A percentile compares a stretch with the other conserved stretches of the same genome.
These are phyloP conservation scores for Neurospora tetraspora DNA, from an alignment of 495 filamentous ascomycete species.

Conservation along the genomic window DNA sequence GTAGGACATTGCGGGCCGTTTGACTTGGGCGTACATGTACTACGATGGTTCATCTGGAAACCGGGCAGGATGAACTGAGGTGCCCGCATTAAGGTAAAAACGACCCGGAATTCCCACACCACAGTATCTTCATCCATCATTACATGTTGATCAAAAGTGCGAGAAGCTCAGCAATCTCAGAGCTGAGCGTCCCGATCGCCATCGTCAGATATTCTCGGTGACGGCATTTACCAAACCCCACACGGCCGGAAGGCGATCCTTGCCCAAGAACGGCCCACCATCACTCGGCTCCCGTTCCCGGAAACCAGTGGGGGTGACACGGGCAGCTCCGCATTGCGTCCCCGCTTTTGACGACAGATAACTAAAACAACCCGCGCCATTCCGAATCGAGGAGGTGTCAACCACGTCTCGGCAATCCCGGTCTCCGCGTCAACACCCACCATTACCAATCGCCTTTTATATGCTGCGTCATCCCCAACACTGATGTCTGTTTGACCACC, in stretches of 20 bases:
- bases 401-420: not conserved
- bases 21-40: not conserved
- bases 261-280: not conserved
- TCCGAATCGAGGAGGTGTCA: not conserved
- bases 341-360: not conserved
- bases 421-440: not conserved
- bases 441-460: not conserved
- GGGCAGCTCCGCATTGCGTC: not conserved
- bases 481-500: not conserved
- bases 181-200: not conserved
- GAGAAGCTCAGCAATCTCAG: not conserved
- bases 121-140: too few relatives aligned
- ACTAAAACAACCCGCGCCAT: not conserved
- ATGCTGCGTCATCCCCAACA: not conserved
- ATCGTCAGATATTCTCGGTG: too few relatives aligned
- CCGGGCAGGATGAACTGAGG: not conserved
- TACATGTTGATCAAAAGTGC: not conserved
- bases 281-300: not conserved
- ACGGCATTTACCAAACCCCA: too few relatives aligned
- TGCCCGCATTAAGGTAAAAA: too few relatives aligned
- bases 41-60: not conserved
- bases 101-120: too few relatives aligned
- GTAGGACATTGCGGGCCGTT: not conserved
- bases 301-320: not conserved
- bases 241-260: not conserved